A percentile compares a stretch with the other conserved stretches of the same genome.
Evolutionary conservation across 192 early-diverging fungal species (phyloP).

Genomic region (Linnemannia exigua): DNA sequence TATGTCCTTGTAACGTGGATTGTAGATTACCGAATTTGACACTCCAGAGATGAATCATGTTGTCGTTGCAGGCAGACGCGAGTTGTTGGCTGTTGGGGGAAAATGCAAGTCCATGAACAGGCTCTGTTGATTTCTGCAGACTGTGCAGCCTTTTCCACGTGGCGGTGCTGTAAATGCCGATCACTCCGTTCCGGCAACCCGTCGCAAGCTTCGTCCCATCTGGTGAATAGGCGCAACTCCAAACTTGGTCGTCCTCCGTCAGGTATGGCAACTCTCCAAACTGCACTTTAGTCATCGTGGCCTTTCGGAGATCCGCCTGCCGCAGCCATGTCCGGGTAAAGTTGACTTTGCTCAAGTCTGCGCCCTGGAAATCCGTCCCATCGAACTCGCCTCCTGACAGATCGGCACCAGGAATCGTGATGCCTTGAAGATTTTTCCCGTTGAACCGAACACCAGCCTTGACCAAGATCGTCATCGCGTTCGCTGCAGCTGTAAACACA

Average conservation of each 20-base stretch:
- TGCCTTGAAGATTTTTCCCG: background rate
- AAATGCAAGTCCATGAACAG: background rate
- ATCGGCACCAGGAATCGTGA: background rate
- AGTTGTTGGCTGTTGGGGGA: background rate
- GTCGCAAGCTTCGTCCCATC: background rate
- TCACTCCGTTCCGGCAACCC: background rate
- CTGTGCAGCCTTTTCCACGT: background rate
- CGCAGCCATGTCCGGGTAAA: background rate
- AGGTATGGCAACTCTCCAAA: slow-evolving; percentile 4
- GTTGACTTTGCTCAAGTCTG: background rate
- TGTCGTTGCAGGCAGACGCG: background rate
- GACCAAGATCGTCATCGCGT: slow-evolving; percentile 1
- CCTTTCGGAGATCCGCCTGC: background rate
- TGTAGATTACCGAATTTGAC: background rate
- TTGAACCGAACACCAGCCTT: background rate
- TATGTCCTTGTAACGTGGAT: background rate
- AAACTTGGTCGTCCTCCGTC: background rate
- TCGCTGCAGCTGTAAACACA: background rate
- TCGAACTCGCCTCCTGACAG: background rate
- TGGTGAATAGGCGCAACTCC: background rate
- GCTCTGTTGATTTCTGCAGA: background rate
- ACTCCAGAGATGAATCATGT: background rate
- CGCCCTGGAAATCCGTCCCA: background rate
- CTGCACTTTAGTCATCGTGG: background rate
- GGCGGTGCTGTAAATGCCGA: background rate